Evolutionary conservation across 1,284 basidiomycete species (phyloP).

Genomic region (Paramarasmius palmivorus): DNA sequence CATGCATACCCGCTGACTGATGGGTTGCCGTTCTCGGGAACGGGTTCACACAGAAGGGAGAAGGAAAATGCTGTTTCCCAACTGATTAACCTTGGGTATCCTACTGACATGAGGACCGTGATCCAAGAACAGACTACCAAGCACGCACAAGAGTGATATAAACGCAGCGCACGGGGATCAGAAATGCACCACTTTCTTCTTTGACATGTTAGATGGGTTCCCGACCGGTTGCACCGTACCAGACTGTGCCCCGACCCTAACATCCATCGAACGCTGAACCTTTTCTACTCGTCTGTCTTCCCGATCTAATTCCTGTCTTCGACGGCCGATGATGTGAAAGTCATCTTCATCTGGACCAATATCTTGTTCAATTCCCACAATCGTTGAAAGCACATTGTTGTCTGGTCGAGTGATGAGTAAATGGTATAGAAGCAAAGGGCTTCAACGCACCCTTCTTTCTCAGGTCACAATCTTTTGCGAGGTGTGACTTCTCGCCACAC

Average conservation of each 20-base stretch:
- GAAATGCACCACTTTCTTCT: constrained; percentile 62
- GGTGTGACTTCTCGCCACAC: constrained; percentile 81
- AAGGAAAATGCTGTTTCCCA: no score
- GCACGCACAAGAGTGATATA: no score
- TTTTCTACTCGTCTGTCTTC: constrained; percentile 54
- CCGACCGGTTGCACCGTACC: constrained; percentile 46
- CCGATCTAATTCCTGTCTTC: constrained; percentile 57
- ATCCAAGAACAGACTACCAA: no score
- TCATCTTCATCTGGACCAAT: constrained; percentile 92
- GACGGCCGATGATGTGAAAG: constrained; percentile 79
- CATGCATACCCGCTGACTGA: no score
- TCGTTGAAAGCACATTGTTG: constrained; percentile 28
- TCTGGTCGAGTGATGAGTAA: constrained; percentile 32
- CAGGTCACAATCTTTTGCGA: constrained; percentile 82
- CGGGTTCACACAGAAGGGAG: no score
- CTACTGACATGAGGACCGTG: no score
- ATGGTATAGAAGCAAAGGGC: constrained; percentile 8
- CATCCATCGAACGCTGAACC: constrained; percentile 39
- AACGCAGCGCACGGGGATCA: constrained; percentile 26
- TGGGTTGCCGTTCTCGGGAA: no score
- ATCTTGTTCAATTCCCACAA: constrained; percentile 53
- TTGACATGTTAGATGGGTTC: constrained; percentile 27
- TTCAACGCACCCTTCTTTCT: constrained; percentile 54
- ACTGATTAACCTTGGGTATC: no score
- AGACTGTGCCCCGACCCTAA: constrained; percentile 46